Evolutionary conservation across 192 early-diverging fungal genomes (phyloP).

Genomic region (Coemansia sp.): DNA sequence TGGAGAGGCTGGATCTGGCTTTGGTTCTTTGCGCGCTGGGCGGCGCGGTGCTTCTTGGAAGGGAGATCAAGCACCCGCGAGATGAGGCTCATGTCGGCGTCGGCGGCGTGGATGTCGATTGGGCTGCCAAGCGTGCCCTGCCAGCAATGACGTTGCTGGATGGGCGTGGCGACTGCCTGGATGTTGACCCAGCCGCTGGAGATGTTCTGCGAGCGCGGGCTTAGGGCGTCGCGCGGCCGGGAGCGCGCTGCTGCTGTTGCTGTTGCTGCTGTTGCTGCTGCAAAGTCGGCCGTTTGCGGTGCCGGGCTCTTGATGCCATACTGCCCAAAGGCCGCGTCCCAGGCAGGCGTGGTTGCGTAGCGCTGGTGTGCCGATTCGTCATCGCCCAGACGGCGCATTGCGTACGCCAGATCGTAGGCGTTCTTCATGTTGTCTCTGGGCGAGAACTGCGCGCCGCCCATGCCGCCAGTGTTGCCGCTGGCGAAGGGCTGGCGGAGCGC

Average conservation of each 20-base stretch:
- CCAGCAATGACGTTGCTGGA: constrained; percentile 57
- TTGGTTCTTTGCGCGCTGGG: constrained; percentile 21
- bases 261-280: not conserved
- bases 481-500: constrained; percentile 29
- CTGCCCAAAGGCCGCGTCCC: constrained; percentile 54
- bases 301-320: constrained; percentile 50
- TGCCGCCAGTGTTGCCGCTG: not conserved
- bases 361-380: constrained; percentile 54
- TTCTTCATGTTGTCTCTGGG: constrained; percentile 67
- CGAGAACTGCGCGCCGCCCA: constrained; percentile 39
- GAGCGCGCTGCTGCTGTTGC: not conserved
- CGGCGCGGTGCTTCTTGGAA: constrained; percentile 44
- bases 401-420: constrained; percentile 74
- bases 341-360: constrained; percentile 46
- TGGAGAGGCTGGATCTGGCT: not conserved
- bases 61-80: constrained; percentile 51
- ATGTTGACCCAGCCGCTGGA: constrained; percentile 52
- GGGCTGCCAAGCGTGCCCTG: constrained; percentile 55
- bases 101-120: constrained; percentile 50
- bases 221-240: constrained; percentile 25
- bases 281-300: constrained; percentile 26
- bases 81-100: constrained; percentile 49
- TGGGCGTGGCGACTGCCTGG: constrained; percentile 49
- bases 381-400: constrained; percentile 75
- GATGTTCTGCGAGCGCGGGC: constrained; percentile 43